Evolutionary conservation across 2,329 filamentous ascomycete species (phyloP).

Genomic region (Colletotrichum salicis): DNA sequence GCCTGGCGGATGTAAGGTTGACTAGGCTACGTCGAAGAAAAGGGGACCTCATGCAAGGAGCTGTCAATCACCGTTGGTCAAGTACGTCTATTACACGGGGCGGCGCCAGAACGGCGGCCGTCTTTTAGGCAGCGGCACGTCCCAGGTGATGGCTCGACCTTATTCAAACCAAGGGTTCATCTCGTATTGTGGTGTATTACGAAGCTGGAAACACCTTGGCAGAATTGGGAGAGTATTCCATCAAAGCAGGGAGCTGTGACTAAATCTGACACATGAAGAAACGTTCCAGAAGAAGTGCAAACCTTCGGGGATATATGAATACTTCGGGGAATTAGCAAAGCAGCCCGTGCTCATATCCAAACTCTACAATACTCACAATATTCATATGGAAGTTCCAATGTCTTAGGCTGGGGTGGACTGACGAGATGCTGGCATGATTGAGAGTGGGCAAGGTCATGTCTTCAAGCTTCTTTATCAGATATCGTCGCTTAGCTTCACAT

Average conservation of each 20-base stretch:
- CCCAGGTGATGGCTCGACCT: not conserved
- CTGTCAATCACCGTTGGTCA: not conserved
- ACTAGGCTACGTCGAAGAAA: too few species aligned
- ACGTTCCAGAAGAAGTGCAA: not conserved
- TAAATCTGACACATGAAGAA: not conserved
- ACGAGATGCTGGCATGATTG: too few species aligned
- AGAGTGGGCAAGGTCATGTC: not conserved
- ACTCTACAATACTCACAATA: not conserved
- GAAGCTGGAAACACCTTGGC: not conserved
- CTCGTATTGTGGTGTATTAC: not conserved
- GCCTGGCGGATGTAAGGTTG: not conserved
- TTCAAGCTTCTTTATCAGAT: not conserved
- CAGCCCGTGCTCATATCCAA: too few species aligned
- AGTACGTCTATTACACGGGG: not conserved
- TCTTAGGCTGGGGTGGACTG: not conserved
- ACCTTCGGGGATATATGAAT: not conserved
- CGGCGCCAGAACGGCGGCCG: not conserved
- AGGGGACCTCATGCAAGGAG: not conserved
- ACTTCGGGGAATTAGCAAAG: too few species aligned
- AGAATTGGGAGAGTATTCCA: not conserved
- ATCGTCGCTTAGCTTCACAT: too few species aligned
- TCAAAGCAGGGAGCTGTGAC: not conserved
- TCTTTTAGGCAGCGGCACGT: not conserved
- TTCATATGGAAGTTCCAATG: not conserved
- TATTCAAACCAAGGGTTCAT: not conserved